phyloP scores from a whole-genome alignment of 1,139 yeast species.

The Hemisphaericaspora xylofermentans region DNA sequence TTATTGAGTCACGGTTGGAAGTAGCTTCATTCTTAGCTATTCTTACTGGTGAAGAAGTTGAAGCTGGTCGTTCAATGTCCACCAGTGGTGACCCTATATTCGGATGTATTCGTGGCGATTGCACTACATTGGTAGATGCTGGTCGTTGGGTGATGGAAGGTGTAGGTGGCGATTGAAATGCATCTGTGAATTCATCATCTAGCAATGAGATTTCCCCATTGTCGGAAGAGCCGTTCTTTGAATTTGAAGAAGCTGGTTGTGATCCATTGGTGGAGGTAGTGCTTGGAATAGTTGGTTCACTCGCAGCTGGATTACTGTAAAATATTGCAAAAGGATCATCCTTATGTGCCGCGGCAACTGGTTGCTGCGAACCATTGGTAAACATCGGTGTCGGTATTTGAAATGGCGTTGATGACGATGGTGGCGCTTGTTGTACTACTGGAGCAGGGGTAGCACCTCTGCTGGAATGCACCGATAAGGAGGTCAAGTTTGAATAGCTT shows the following conservation, averaged over 20 bases:
- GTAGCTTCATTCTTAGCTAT: conserved; percentile 1
- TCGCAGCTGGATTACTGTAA: conserved; percentile 3
- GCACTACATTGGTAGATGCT: conserved; percentile 6
- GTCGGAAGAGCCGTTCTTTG: background rate
- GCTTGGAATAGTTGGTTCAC: conserved; percentile 1
- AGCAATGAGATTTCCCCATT: conserved; percentile 21
- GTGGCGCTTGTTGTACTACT: background rate
- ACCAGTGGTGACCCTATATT: conserved; percentile 3
- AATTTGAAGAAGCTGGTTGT: background rate
- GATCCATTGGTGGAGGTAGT: background rate
- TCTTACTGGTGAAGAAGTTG: background rate
- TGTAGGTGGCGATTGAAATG: conserved; percentile 22
- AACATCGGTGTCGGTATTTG: background rate
- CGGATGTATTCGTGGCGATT: background rate
- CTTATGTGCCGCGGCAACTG: background rate
- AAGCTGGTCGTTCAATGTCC: conserved; percentile 5
- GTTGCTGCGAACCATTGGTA: background rate
- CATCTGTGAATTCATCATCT: conserved; percentile 48
- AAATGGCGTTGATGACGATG: background rate
- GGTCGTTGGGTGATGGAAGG: conserved; percentile 9
- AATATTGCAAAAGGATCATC: conserved; percentile 23
- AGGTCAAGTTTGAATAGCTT: conserved; percentile 24
- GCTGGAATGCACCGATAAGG: conserved; percentile 14
- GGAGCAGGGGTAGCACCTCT: conserved; percentile 8
- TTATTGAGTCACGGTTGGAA: conserved; percentile 42